Evolutionary conservation across 441 rosid species (phyloP).

Genomic region (Gossypium aridum): DNA sequence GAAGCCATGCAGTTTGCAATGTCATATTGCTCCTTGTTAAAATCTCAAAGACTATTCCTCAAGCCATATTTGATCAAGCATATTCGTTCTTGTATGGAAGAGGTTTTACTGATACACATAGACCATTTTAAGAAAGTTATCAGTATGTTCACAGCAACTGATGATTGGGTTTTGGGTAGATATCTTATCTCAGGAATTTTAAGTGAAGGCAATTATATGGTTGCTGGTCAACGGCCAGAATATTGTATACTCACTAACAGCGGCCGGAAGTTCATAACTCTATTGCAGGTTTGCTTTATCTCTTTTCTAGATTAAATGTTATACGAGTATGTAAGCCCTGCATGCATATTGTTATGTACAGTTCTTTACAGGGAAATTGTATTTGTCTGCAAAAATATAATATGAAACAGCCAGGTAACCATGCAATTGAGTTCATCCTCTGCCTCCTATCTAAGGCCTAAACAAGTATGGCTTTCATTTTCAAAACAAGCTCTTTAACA

Average conservation of each 20-base stretch:
- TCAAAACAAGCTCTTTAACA: not conserved
- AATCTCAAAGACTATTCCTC: conserved; percentile 33
- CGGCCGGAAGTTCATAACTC: conserved; percentile 48
- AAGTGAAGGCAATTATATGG: conserved; percentile 27
- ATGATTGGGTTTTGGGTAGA: conserved; percentile 54
- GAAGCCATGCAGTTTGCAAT: conserved; percentile 43
- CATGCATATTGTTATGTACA: not conserved
- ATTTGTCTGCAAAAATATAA: not conserved
- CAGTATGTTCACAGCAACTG: conserved; percentile 38
- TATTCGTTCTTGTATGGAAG: conserved; percentile 44
- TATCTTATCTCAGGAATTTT: conserved; percentile 42
- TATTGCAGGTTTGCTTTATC: conserved; percentile 46
- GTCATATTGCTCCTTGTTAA: conserved; percentile 48
- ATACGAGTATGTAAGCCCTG: not conserved
- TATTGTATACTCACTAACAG: conserved; percentile 55
- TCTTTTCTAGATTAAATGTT: not conserved
- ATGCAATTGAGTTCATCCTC: not conserved
- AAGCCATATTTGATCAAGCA: conserved; percentile 34
- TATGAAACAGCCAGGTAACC: not conserved
- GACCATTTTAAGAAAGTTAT: conserved; percentile 56
- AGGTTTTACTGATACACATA: conserved; percentile 34
- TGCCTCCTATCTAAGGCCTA: not conserved
- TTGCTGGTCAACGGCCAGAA: conserved; percentile 36
- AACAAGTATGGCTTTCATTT: not conserved
- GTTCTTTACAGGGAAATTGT: not conserved